A percentile compares a stretch with the other conserved stretches of the same genome.
Evolutionary conservation across 176 grass and related monocot species (phyloP).

Genomic region (Carex kokanica): DNA sequence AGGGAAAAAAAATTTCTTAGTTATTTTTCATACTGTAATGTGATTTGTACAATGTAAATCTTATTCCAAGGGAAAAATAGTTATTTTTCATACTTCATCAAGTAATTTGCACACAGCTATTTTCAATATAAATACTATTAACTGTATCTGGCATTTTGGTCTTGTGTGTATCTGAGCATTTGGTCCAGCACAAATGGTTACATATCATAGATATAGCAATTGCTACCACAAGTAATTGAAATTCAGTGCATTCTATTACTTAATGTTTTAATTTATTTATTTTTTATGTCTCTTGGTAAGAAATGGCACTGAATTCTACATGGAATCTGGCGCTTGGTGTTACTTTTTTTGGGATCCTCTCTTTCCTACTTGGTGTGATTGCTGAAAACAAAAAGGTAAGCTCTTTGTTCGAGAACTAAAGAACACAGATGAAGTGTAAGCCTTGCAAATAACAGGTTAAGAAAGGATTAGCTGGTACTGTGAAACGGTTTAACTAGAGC

Average conservation of each 20-base stretch:
- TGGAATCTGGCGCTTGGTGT: conserved; percentile 33
- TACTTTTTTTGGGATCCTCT: conserved; percentile 30
- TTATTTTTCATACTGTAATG: not conserved
- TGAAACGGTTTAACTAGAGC: not conserved
- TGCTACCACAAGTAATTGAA: not conserved
- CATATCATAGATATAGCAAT: not conserved
- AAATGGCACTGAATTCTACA: conserved; percentile 22
- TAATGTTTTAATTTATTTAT: not conserved
- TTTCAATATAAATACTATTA: not conserved
- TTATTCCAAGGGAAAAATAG: not conserved
- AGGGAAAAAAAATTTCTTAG: not conserved
- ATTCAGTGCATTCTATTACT: not conserved
- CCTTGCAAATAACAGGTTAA: not conserved
- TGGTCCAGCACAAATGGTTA: not conserved
- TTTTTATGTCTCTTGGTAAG: not conserved
- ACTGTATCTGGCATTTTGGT: not conserved
- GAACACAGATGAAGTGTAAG: not conserved
- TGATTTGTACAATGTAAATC: not conserved
- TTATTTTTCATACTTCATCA: not conserved
- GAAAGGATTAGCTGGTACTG: not conserved
- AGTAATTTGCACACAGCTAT: not conserved
- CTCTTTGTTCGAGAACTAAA: not conserved
- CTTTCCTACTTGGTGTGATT: conserved; percentile 39
- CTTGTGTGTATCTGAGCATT: not conserved
- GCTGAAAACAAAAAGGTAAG: conserved; percentile 62